Evolutionary conservation across 169 alveolate genomes (phyloP).

Genomic region (Plasmodium vinckei): DNA sequence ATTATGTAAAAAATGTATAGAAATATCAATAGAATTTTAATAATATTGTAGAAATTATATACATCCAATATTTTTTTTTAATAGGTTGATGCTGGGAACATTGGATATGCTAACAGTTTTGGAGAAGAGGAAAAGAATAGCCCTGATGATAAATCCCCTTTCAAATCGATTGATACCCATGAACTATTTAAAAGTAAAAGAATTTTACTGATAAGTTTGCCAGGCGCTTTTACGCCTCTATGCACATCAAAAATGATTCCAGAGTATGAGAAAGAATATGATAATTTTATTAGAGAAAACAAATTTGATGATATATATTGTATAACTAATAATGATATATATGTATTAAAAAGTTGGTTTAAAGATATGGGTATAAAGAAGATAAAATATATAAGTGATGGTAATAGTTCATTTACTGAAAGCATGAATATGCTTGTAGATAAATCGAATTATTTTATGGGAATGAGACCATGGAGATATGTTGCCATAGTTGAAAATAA

Average conservation of each 20-base stretch:
- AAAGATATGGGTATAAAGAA: slow-evolving; percentile 68
- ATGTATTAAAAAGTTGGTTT: slow-evolving; percentile 82
- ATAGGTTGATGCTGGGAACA: slow-evolving; percentile 44
- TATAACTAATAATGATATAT: slow-evolving; percentile 81
- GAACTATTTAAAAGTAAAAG: slow-evolving; percentile 75
- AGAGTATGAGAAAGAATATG: slow-evolving; percentile 79
- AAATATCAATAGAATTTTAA: not conserved
- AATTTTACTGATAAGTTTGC: slow-evolving; percentile 78
- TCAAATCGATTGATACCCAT: slow-evolving; percentile 46
- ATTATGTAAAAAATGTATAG: too few species aligned
- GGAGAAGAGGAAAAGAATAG: slow-evolving; percentile 8
- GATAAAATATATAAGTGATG: slow-evolving; percentile 81
- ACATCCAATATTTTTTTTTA: not conserved
- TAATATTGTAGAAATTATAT: not conserved
- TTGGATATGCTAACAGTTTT: not conserved
- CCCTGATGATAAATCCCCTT: not conserved
- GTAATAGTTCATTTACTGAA: slow-evolving; percentile 78
- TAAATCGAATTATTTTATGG: slow-evolving; percentile 81
- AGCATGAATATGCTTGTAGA: slow-evolving; percentile 83
- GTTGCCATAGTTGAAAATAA: slow-evolving; percentile 80
- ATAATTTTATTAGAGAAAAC: slow-evolving; percentile 48
- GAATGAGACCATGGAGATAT: slow-evolving; percentile 84
- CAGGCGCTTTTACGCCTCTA: slow-evolving; percentile 87
- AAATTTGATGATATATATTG: slow-evolving; percentile 83
- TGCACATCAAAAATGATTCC: slow-evolving; percentile 81